A percentile compares a stretch with the other conserved stretches of the same genome.
These are phyloP conservation scores for Chlorella sp. DNA, from an alignment of 139 green algal genomes.

Conservation along the genomic window DNA sequence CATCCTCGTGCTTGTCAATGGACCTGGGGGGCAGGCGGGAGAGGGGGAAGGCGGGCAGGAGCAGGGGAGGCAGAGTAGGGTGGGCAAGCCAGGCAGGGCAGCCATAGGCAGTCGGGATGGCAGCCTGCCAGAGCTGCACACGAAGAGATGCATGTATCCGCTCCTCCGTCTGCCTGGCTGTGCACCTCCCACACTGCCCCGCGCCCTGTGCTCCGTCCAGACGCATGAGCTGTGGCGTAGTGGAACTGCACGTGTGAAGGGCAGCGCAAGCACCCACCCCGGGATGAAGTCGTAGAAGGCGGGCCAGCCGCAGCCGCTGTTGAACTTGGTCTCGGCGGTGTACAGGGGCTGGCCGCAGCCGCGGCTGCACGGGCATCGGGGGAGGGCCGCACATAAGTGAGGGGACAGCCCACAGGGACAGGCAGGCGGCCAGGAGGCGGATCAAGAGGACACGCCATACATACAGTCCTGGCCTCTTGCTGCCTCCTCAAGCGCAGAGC, in stretches of 20 bases:
- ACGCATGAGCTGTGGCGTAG: neutral
- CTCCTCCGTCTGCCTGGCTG: neutral
- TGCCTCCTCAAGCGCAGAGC: too few relatives aligned
- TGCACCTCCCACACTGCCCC: neutral
- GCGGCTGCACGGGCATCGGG: neutral
- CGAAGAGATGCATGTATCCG: too few relatives aligned
- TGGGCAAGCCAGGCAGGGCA: neutral
- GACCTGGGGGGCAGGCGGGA: neutral
- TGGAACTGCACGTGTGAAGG: neutral
- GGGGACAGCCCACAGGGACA: neutral
- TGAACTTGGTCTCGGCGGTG: slow-evolving; percentile 93
- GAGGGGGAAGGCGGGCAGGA: neutral
- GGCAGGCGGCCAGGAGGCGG: neutral
- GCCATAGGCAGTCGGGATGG: too few relatives aligned
- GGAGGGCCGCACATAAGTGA: neutral
- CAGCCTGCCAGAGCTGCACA: too few relatives aligned
- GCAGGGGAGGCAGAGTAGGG: neutral
- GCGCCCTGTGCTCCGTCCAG: neutral
- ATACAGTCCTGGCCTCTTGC: too few relatives aligned
- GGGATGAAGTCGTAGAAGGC: slow-evolving; percentile 85
- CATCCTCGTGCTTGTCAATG: slow-evolving; percentile 74
- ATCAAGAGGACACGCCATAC: too few relatives aligned
- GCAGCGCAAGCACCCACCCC: slow-evolving; percentile 22
- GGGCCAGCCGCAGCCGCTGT: slow-evolving; percentile 96
- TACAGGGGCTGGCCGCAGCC: slow-evolving; percentile 34